Base-by-base conservation (phyloP, 352 stramenopile species). In the Phytophthora constricta region DNA sequence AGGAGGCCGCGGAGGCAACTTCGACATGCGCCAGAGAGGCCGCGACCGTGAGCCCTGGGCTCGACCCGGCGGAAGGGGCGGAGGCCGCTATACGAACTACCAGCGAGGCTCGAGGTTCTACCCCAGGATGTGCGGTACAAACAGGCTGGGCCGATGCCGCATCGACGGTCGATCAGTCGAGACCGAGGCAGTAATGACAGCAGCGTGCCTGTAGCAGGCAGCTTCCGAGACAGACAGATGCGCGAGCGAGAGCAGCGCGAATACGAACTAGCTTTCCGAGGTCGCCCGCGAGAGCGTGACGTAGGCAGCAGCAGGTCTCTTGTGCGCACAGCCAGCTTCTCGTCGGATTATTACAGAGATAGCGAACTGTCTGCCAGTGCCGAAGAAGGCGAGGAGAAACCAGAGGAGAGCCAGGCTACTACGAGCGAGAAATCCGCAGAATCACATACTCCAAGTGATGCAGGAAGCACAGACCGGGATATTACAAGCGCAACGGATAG, bases 351-450 rank as follows among this genome's bases (percentile, higher is more conserved):
- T 52, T 71, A 68, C 47, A 70, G 45, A 52, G 67, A 66, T 10
- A 71, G 58, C n/a, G 71, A 74, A 27, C 47, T 39, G 34, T 78
- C 69, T 33, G 62, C 50, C 3, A 75, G 65, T 34, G 70, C 61
- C 3, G 66, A 79, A 41, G 77, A 86, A 66, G 72, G 62, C n/a
- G 77, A 86, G 48, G 75, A 83, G 25, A 80, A 82, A 27, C 53
- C 58, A 9, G 70, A 76, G 9, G 68, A 80, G 26, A 54, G 31
- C 22, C 46, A 77, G 10, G 31, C 58, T 51, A 66, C 51, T 14
- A 58, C 46, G 2, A 72, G 68, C 16, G 68, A 79, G 9, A 65
- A 54, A n/a, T 71, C 72, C 0, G 23, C 52, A 9, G 72, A 46
- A 25, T 72, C 60, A 13, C 63, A 48, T 11, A 71, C 72, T 33